Conservation (phyloP, 768 basidiomycete species). For the Rhizopogon rudus region DNA sequence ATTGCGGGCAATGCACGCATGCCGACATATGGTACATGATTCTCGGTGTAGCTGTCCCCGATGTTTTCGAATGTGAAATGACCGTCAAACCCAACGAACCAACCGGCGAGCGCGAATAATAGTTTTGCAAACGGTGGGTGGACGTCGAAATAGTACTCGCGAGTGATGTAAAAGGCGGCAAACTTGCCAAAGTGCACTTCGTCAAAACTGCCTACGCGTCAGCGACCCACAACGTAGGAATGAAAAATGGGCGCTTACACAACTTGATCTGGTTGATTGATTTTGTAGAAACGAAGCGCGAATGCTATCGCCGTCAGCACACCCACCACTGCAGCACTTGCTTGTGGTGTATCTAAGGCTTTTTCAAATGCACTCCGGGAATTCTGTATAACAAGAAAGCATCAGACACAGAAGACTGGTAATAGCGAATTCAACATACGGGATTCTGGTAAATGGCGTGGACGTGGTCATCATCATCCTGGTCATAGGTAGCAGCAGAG, state of each 20-base stretch:
- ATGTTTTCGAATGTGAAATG: slow-evolving; percentile 92
- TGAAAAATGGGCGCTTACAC: slow-evolving; percentile 53
- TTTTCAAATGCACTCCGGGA: slow-evolving; percentile 58
- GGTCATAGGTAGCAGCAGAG: slow-evolving; percentile 23
- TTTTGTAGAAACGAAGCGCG: slow-evolving; percentile 87
- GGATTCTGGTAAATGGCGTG: slow-evolving; percentile 44
- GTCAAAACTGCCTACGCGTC: slow-evolving; percentile 62
- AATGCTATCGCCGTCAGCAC: slow-evolving; percentile 73
- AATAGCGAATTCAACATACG: slow-evolving; percentile 27
- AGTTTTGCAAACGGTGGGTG: slow-evolving; percentile 98
- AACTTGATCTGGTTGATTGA: slow-evolving; percentile 91
- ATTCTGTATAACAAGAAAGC: slow-evolving; percentile 33
- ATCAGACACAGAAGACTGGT: slow-evolving; percentile 10
- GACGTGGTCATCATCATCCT: slow-evolving; percentile 49
- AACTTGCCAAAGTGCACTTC: slow-evolving; percentile 99
- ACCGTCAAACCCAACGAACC: slow-evolving; percentile 96
- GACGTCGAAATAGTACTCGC: slow-evolving; percentile 99
- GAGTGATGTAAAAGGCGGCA: slow-evolving; percentile 85
- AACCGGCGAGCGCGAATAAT: slow-evolving; percentile 89
- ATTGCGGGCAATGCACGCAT: slow-evolving; percentile 91
- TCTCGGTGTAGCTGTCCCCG: slow-evolving; percentile 84
- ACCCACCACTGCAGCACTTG: slow-evolving; percentile 58
- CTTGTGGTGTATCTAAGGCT: slow-evolving; percentile 55
- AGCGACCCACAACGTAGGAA: slow-evolving; percentile 1
- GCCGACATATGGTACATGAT: slow-evolving; percentile 90